Percentiles rank a stretch among this genome's conserved stretches.
These are phyloP conservation scores for Neospora caninum DNA, from an alignment of 169 alveolate genomes.

Conservation along the genomic window DNA sequence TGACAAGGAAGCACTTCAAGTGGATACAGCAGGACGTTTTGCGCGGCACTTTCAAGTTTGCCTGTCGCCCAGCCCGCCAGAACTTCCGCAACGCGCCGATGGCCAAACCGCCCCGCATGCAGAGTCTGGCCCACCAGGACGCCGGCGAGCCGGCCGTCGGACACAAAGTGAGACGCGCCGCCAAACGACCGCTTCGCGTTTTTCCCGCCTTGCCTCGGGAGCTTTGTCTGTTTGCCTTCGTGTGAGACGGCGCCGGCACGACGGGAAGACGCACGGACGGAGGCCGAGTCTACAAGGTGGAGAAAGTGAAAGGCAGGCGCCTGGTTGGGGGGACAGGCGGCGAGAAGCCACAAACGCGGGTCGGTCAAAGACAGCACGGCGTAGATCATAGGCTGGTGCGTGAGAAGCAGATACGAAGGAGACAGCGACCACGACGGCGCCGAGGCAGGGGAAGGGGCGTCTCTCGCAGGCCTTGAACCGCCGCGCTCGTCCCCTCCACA, in stretches of 20 bases:
- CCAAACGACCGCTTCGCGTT: neutral
- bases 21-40: neutral
- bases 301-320: neutral
- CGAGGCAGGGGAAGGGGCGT: neutral
- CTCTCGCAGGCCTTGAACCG: neutral
- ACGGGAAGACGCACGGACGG: neutral
- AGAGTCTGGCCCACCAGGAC: neutral
- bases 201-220: neutral
- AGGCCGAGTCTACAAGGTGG: neutral
- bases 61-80: neutral
- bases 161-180: neutral
- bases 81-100: neutral
- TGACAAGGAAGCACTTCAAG: neutral
- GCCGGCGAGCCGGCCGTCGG: neutral
- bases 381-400: neutral
- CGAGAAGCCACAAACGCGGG: conserved; percentile 3
- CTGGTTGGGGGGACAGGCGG: conserved; percentile 18
- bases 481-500: neutral
- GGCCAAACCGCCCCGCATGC: neutral
- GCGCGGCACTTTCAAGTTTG: neutral
- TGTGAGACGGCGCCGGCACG: neutral
- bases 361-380: neutral
- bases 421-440: neutral
- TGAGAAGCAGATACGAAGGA: neutral
- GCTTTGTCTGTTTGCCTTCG: neutral